phyloP scores from a whole-genome alignment of 2,329 filamentous ascomycete genomes.

The Sordariomycetes sp. region DNA sequence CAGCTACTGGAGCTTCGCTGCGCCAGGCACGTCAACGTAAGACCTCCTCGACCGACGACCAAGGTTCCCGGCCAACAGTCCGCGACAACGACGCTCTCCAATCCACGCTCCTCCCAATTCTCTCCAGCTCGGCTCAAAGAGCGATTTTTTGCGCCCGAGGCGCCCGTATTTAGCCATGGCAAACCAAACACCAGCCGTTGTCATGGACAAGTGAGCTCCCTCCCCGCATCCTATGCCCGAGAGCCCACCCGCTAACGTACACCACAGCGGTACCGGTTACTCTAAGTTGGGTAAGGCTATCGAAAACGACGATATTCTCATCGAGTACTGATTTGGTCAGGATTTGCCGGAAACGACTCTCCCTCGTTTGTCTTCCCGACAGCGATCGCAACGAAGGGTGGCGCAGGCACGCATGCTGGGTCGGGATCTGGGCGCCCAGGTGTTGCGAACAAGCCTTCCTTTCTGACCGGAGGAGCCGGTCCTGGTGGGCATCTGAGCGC shows the following conservation, averaged over 20 bases:
- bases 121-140: too few species aligned
- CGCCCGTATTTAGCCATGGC: constrained; percentile 55
- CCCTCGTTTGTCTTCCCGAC: constrained; percentile 99
- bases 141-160: constrained; percentile 1
- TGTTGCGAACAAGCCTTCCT: constrained; percentile 91
- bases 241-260: constrained; percentile 19
- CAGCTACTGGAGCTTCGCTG: constrained; percentile 1
- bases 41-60: neutral
- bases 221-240: constrained; percentile 17
- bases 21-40: constrained; percentile 5
- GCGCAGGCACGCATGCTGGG: constrained; percentile 59
- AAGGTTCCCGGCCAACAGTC: neutral
- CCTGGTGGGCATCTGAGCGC: constrained; percentile 71
- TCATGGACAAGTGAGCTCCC: constrained; percentile 98
- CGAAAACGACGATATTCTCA: neutral
- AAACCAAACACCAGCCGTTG: constrained; percentile 98
- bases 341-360: constrained; percentile 98
- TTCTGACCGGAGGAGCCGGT: constrained; percentile 83
- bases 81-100: neutral
- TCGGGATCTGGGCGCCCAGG: constrained; percentile 82
- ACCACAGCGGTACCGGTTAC: constrained; percentile 88
- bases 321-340: constrained; percentile 35
- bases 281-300: constrained; percentile 81
- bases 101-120: neutral
- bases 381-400: constrained; percentile 91